Conservation (phyloP, 2,329 filamentous ascomycete species). For the Diaporthe sp. region DNA sequence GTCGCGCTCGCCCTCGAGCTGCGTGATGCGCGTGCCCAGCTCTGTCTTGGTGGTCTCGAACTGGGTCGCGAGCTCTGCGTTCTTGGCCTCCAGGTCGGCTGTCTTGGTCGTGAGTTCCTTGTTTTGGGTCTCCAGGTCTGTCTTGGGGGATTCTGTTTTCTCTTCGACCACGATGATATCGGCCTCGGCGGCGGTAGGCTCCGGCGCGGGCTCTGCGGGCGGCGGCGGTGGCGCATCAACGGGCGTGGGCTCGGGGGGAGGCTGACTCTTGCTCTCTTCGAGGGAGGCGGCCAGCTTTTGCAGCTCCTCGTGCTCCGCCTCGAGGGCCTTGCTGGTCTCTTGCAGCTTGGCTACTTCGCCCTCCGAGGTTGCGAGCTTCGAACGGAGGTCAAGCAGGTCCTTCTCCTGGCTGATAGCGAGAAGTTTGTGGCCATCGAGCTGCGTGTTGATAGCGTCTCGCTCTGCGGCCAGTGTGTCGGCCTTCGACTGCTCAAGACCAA, state of each 20-base stretch:
- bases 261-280: conserved; percentile 1
- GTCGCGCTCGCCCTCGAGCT: conserved; percentile 26
- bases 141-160: background rate
- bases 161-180: conserved; percentile 9
- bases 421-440: conserved; percentile 36
- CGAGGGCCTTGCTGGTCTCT: conserved; percentile 37
- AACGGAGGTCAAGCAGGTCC: conserved; percentile 37
- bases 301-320: conserved; percentile 41
- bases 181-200: conserved; percentile 15
- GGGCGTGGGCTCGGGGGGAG: background rate
- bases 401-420: conserved; percentile 37
- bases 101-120: conserved; percentile 35
- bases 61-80: conserved; percentile 34
- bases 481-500: background rate
- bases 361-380: conserved; percentile 28
- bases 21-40: conserved; percentile 20
- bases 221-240: conserved; percentile 10
- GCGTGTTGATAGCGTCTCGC: conserved; percentile 32
- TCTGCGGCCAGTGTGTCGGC: conserved; percentile 28
- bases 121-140: conserved; percentile 28
- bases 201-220: conserved; percentile 13
- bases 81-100: conserved; percentile 35
- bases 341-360: conserved; percentile 37
- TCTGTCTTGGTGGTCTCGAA: conserved; percentile 17
- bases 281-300: conserved; percentile 33